Conservation (phyloP, 306 rosid genomes). For the Cucurbita ficifolia region DNA sequence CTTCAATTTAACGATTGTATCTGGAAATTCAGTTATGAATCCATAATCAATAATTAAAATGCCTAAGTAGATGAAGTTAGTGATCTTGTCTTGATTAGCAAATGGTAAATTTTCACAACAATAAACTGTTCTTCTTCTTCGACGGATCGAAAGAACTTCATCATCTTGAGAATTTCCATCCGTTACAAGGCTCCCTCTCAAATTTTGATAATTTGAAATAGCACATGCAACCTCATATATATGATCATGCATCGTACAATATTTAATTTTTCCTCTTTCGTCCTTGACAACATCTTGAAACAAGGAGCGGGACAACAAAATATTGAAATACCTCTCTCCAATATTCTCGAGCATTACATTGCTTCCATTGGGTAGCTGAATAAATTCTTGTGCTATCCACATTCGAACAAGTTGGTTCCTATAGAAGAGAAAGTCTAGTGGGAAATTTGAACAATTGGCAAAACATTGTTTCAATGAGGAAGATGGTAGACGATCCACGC, state of each 20-base stretch:
- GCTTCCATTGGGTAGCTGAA: too few species aligned
- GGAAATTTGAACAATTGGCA: too few species aligned
- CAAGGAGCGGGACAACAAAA: not conserved
- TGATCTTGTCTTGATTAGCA: not conserved
- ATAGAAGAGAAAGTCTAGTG: too few species aligned
- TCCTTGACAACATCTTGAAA: not conserved
- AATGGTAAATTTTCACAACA: not conserved
- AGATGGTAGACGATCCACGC: too few species aligned
- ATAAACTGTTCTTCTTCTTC: not conserved
- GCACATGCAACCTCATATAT: slow-evolving; percentile 11
- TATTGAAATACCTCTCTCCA: too few species aligned
- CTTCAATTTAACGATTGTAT: not conserved
- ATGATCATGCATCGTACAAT: slow-evolving; percentile 12
- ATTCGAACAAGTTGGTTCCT: too few species aligned
- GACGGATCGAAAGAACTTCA: not conserved
- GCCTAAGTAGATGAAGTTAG: not conserved
- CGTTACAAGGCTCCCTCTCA: not conserved
- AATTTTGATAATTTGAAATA: not conserved
- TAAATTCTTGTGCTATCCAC: too few species aligned
- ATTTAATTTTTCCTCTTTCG: not conserved
- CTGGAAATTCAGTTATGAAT: not conserved
- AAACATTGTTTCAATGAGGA: too few species aligned
- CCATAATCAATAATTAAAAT: not conserved
- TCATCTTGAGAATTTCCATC: not conserved
- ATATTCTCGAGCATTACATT: too few species aligned